Evolutionary conservation across 1,139 yeast genomes (phyloP).

Genomic region (Scheffersomyces segobiensis): DNA sequence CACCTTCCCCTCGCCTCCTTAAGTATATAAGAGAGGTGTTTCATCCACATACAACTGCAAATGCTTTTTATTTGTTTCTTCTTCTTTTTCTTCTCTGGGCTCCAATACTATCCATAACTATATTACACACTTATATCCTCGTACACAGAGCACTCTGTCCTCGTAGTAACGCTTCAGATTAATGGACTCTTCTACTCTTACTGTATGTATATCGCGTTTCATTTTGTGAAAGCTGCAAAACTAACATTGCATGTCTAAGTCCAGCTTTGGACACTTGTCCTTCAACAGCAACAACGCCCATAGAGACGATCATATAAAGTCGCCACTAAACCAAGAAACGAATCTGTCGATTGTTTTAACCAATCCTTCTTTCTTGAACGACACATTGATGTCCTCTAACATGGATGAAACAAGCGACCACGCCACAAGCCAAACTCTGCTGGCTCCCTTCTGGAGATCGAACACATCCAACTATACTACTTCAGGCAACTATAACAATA

Average conservation of each 20-base stretch:
- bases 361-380: neutral
- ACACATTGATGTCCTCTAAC: neutral
- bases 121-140: neutral
- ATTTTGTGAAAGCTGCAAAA: neutral
- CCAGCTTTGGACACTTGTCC: neutral
- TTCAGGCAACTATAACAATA: neutral
- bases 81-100: neutral
- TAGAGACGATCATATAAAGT: neutral
- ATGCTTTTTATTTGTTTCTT: neutral
- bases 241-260: neutral
- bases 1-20: neutral
- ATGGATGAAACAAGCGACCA: neutral
- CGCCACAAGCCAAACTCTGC: neutral
- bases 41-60: neutral
- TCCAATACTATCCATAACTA: neutral
- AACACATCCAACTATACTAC: neutral
- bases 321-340: neutral
- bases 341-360: neutral
- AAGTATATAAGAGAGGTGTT: neutral
- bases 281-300: neutral
- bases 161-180: neutral
- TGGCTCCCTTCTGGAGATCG: neutral
- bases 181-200: neutral
- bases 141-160: neutral
- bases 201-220: neutral